Evolutionary conservation across 441 rosid species (phyloP).

Genomic region (Gossypium lobatum): DNA sequence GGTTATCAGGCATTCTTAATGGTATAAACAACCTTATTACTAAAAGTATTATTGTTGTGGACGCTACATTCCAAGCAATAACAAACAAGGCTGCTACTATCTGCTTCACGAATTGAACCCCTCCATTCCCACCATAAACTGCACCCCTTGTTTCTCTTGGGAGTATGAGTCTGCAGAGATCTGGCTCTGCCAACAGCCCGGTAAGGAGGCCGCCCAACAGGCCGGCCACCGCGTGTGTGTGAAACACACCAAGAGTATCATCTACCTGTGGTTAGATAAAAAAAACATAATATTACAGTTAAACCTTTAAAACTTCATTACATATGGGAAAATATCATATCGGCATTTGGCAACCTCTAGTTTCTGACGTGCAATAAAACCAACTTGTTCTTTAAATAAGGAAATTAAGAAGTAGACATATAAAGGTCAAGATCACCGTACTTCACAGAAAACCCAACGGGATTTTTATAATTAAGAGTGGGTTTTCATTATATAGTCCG

Average conservation of each 20-base stretch:
- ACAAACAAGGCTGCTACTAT: conserved; percentile 58
- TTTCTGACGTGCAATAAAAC: not conserved
- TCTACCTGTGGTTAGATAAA: conserved; percentile 44
- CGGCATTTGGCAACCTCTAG: not conserved
- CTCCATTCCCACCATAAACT: conserved; percentile 66
- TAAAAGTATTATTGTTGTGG: conserved; percentile 54
- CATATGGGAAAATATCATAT: too few relatives aligned
- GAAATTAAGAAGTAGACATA: not conserved
- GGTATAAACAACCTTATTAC: conserved; percentile 54
- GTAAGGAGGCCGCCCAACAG: conserved; percentile 61
- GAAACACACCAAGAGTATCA: conserved; percentile 75
- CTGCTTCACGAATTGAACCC: conserved; percentile 58
- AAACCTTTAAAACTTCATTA: not conserved
- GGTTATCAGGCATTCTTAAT: conserved; percentile 70
- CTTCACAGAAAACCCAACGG: not conserved
- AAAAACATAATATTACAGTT: not conserved
- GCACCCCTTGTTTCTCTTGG: conserved; percentile 54
- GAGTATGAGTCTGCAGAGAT: conserved; percentile 37
- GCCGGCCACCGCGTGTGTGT: conserved; percentile 88
- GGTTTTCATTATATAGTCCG: not conserved
- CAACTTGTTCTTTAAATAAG: not conserved
- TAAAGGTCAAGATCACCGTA: not conserved
- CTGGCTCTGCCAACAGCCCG: conserved; percentile 76
- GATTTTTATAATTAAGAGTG: not conserved
- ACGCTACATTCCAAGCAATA: conserved; percentile 52